Base-by-base conservation (phyloP, 768 basidiomycete genomes). In the Lyophyllum atratum region DNA sequence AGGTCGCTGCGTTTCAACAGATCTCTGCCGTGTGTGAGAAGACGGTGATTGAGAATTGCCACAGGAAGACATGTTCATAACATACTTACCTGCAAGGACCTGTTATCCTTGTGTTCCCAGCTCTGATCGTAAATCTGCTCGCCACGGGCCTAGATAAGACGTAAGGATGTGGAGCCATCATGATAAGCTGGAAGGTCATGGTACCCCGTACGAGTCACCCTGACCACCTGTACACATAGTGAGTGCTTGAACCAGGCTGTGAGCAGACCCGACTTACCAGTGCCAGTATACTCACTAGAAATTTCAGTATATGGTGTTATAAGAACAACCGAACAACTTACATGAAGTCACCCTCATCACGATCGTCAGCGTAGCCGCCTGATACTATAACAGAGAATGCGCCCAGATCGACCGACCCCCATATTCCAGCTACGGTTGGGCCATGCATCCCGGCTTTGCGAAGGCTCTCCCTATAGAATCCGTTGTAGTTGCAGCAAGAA, bases 311-410 rank as follows among this genome's bases (percentile, higher is more conserved):
- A 49, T 25, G 33, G 22, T 12, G 1, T 1, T 39, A 31, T 2
- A 21, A 10, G 7, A 47, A 40, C n/a, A 26, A 15, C 33, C 6
- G n/a, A 22, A 50, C n/a, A 37, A 29, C 73, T 51, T 56, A 78
- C 77, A 79, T 63, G 22, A 66, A 63, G 2, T 78, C 70, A 8
- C 79, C 78, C 0, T 70, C 47, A 49, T 80, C 79, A 2, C 53
- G 28, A 56, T 80, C 74, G 42, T 80, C 79, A 40, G 72, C 72
- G 45, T 81, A 80, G 2, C 72, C 70, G 5, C 71, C 69, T 14
- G 75, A 77, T 2, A 77, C 50, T 31, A 74, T 73, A 21, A 81
- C 70, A 0, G 79, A 80, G 56, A 67, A 75, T 1, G 78, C 77
- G 1, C 78, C 79, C 2, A 60, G 40, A 3, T 43, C 53, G 12